These are phyloP conservation scores for Raffaelea arxii DNA, from an alignment of 2,329 filamentous ascomycete species.

Conservation along the genomic window DNA sequence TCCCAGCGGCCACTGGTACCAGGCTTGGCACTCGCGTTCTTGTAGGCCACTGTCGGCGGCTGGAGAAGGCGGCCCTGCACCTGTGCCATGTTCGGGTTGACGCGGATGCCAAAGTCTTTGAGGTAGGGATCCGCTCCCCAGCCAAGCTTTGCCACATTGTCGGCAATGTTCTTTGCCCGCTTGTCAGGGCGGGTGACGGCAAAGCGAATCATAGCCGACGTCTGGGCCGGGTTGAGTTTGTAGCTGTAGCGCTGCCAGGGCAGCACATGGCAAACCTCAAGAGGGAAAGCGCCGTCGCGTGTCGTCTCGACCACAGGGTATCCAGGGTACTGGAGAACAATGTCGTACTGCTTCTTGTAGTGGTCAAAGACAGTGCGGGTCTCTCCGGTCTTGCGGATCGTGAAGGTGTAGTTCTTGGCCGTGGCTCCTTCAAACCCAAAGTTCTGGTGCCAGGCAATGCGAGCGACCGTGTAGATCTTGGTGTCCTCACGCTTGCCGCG, in stretches of 20 bases:
- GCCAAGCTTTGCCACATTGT: slow-evolving; percentile 55
- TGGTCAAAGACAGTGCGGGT: slow-evolving; percentile 41
- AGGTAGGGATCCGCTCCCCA: slow-evolving; percentile 64
- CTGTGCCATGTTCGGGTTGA: slow-evolving; percentile 53
- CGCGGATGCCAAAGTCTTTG: slow-evolving; percentile 60
- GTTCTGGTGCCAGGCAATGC: slow-evolving; percentile 36
- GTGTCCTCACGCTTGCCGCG: slow-evolving; percentile 33
- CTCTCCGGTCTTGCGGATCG: slow-evolving; percentile 35
- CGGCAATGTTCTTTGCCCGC: slow-evolving; percentile 59
- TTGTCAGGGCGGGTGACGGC: slow-evolving; percentile 67
- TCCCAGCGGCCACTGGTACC: slow-evolving; percentile 73
- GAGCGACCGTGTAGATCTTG: slow-evolving; percentile 42
- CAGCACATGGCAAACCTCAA: slow-evolving; percentile 47
- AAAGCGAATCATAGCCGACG: slow-evolving; percentile 82
- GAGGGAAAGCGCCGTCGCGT: slow-evolving; percentile 45
- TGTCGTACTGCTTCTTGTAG: slow-evolving; percentile 44
- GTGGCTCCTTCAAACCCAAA: slow-evolving; percentile 36
- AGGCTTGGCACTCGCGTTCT: slow-evolving; percentile 46
- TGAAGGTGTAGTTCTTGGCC: slow-evolving; percentile 47
- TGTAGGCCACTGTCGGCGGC: slow-evolving; percentile 63
- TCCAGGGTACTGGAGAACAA: slow-evolving; percentile 32
- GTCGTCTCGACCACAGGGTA: slow-evolving; percentile 51
- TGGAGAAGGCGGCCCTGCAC: slow-evolving; percentile 63
- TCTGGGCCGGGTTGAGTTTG: slow-evolving; percentile 56
- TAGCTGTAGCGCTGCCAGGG: slow-evolving; percentile 51